phyloP scores from a whole-genome alignment of 1,284 basidiomycete species.

The Puccinia novopanici region DNA sequence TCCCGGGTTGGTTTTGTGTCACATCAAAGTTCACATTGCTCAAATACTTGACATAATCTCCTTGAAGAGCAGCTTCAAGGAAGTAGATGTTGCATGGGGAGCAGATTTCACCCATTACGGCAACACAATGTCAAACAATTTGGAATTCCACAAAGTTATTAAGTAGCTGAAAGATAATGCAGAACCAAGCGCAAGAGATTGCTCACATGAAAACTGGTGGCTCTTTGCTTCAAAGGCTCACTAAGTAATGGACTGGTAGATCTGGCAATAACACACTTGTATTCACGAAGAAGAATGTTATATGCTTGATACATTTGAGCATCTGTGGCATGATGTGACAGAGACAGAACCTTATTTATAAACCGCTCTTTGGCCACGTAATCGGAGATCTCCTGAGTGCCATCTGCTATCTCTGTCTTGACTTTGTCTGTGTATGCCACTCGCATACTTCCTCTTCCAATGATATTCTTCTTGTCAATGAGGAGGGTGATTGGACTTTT shows the following conservation, averaged over 20 bases:
- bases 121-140: background rate
- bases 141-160: too few relatives aligned
- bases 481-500: background rate
- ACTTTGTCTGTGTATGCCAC: background rate
- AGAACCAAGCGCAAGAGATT: background rate
- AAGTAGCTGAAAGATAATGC: background rate
- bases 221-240: background rate
- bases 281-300: background rate
- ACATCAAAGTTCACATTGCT: background rate
- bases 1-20: background rate
- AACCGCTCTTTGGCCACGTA: background rate
- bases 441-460: background rate
- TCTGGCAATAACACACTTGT: background rate
- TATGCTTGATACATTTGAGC: constrained; percentile 10
- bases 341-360: background rate
- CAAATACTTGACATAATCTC: background rate
- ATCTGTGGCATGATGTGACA: background rate
- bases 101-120: background rate
- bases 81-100: background rate
- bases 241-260: background rate
- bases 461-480: background rate
- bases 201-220: background rate
- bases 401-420: background rate
- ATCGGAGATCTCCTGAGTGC: background rate
- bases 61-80: background rate